Conservation (phyloP, 148 eudicot species). For the Dysphania ambrosioides region DNA sequence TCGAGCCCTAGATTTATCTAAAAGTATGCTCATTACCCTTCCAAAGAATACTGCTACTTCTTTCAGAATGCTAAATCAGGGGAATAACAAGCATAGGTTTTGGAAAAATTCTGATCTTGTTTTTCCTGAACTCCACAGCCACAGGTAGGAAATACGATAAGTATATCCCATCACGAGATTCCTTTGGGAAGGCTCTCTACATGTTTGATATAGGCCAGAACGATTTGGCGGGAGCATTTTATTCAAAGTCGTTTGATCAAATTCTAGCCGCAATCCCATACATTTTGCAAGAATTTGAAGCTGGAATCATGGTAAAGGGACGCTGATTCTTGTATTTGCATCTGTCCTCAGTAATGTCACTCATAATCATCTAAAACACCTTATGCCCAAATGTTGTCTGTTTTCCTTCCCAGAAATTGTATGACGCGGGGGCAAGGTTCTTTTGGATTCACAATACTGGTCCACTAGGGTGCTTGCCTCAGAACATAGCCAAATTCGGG, state of each 20-base stretch:
- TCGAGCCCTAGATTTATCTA: conserved; percentile 51
- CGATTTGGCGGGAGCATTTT: conserved; percentile 83
- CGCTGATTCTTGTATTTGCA: not conserved
- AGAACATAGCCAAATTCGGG: conserved; percentile 70
- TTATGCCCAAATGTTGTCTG: not conserved
- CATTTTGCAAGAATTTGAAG: conserved; percentile 72
- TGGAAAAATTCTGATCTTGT: not conserved
- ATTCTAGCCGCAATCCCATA: conserved; percentile 69
- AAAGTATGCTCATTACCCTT: conserved; percentile 36
- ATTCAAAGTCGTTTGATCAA: conserved; percentile 79
- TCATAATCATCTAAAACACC: not conserved
- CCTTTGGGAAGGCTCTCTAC: conserved; percentile 69
- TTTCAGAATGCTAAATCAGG: not conserved
- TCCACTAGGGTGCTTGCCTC: conserved; percentile 87
- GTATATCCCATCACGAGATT: conserved; percentile 67
- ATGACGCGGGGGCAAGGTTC: conserved; percentile 77
- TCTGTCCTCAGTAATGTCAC: not conserved
- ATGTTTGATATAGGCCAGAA: conserved; percentile 96
- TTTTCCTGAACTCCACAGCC: conserved; percentile 14
- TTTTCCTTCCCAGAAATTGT: conserved; percentile 45
- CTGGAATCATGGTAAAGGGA: conserved; percentile 52
- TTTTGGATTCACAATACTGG: conserved; percentile 97
- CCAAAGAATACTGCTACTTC: not conserved
- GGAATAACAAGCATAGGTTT: not conserved
- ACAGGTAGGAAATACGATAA: conserved; percentile 63